phyloP scores from a whole-genome alignment of 805 yeast genomes.

The Blastobotrys parvus region DNA sequence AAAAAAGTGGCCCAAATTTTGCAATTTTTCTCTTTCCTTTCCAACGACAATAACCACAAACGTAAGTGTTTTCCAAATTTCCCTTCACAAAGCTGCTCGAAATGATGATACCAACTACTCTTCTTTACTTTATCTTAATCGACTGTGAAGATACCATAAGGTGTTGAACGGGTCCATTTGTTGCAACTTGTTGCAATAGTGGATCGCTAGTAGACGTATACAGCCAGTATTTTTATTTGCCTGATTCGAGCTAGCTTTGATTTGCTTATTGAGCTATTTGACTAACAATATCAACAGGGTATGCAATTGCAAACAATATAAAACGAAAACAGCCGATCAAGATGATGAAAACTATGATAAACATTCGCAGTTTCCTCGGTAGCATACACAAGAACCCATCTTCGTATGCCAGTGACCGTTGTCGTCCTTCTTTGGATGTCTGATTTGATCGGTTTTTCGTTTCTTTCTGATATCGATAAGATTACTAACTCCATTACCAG shows the following conservation, averaged over 20 bases:
- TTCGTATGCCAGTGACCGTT: slow-evolving; percentile 35
- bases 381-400: slow-evolving; percentile 33
- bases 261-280: not conserved
- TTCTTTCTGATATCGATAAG: not conserved
- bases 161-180: slow-evolving; percentile 18
- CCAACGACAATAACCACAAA: not conserved
- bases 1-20: not conserved
- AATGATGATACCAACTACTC: slow-evolving; percentile 32
- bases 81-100: slow-evolving; percentile 4
- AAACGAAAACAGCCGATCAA: not conserved
- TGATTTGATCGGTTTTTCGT: slow-evolving; percentile 18
- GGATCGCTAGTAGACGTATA: slow-evolving; percentile 24
- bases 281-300: not conserved
- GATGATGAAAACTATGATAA: slow-evolving; percentile 29
- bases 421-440: slow-evolving; percentile 37
- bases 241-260: slow-evolving; percentile 14
- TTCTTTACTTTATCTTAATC: slow-evolving; percentile 31
- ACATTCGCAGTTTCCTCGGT: slow-evolving; percentile 41
- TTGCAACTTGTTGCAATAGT: slow-evolving; percentile 5
- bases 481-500: too few species aligned
- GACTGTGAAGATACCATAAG: slow-evolving; percentile 34
- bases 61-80: not conserved
- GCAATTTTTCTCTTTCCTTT: slow-evolving; percentile 1
- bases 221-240: slow-evolving; percentile 33
- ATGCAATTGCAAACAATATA: not conserved